Conservation (phyloP, 169 alveolate genomes). For the Toxoplasma gondii region DNA sequence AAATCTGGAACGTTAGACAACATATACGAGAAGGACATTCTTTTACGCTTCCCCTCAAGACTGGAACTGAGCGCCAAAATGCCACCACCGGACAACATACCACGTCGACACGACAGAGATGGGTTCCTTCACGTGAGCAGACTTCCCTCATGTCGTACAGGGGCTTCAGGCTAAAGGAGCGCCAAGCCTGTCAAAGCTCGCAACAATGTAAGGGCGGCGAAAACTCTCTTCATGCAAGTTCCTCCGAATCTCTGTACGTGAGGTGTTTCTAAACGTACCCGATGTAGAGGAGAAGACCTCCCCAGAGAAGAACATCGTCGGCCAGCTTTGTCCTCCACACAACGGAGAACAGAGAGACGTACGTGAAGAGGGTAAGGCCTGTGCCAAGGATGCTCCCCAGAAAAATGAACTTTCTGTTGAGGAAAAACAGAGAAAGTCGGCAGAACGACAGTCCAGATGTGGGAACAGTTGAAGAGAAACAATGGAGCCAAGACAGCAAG, state of each 20-base stretch:
- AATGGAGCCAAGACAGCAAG: neutral
- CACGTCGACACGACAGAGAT: neutral
- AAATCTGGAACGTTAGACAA: constrained; percentile 26
- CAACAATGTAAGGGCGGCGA: too few species aligned
- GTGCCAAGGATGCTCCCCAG: constrained; percentile 46
- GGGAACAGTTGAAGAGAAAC: neutral
- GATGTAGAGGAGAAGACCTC: constrained; percentile 52
- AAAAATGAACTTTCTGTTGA: constrained; percentile 43
- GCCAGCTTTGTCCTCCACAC: constrained; percentile 37
- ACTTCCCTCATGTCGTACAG: too few species aligned
- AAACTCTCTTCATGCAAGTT: too few species aligned
- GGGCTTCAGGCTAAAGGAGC: too few species aligned
- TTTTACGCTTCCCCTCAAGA: neutral
- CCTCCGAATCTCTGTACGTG: too few species aligned
- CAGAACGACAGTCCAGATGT: neutral
- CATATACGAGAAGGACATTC: neutral
- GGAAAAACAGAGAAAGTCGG: neutral
- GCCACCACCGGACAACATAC: neutral
- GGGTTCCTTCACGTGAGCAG: too few species aligned
- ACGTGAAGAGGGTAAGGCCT: constrained; percentile 38
- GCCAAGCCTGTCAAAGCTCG: too few species aligned
- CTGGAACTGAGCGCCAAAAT: neutral
- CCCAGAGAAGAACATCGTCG: constrained; percentile 53
- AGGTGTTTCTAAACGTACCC: constrained; percentile 22
- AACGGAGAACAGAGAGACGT: constrained; percentile 22